Conservation (phyloP, 306 rosid species). For the Corylus americana region DNA sequence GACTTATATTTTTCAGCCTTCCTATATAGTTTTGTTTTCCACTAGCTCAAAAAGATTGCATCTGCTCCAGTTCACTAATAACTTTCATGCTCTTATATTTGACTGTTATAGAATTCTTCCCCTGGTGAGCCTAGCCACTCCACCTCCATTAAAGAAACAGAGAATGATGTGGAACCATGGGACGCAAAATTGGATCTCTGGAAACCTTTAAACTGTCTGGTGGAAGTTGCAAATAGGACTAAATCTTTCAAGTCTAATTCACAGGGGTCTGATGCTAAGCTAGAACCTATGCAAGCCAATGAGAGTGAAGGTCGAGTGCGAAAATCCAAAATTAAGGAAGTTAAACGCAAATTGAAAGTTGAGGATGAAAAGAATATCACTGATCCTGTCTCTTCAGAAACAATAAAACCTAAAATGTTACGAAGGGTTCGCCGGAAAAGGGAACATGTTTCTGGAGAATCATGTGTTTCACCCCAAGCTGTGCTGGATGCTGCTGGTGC, state of each 20-base stretch:
- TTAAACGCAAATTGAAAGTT: conserved; percentile 57
- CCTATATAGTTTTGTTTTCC: conserved; percentile 10
- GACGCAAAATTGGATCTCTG: conserved; percentile 83
- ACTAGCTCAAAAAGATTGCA: conserved; percentile 4
- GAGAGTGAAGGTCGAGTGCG: conserved; percentile 47
- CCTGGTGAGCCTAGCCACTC: conserved; percentile 59
- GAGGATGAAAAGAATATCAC: conserved; percentile 58
- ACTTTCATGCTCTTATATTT: conserved; percentile 22
- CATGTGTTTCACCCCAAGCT: conserved; percentile 51
- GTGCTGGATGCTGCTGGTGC: conserved; percentile 56
- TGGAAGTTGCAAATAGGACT: conserved; percentile 88
- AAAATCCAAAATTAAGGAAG: conserved; percentile 63
- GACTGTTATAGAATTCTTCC: conserved; percentile 52
- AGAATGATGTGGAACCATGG: conserved; percentile 56
- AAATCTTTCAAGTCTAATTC: conserved; percentile 71
- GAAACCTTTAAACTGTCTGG: conserved; percentile 89
- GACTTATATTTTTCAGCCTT: background rate
- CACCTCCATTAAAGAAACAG: conserved; percentile 53
- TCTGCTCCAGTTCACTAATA: conserved; percentile 21
- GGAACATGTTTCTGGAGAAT: conserved; percentile 51
- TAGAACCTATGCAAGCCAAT: conserved; percentile 42
- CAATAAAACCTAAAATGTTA: conserved; percentile 56
- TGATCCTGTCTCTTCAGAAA: conserved; percentile 44
- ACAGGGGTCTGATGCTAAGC: conserved; percentile 58
- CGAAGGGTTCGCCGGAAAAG: conserved; percentile 73